These are phyloP conservation scores for Phytophthora cactorum DNA, from an alignment of 352 stramenopile species.

Conservation along the genomic window DNA sequence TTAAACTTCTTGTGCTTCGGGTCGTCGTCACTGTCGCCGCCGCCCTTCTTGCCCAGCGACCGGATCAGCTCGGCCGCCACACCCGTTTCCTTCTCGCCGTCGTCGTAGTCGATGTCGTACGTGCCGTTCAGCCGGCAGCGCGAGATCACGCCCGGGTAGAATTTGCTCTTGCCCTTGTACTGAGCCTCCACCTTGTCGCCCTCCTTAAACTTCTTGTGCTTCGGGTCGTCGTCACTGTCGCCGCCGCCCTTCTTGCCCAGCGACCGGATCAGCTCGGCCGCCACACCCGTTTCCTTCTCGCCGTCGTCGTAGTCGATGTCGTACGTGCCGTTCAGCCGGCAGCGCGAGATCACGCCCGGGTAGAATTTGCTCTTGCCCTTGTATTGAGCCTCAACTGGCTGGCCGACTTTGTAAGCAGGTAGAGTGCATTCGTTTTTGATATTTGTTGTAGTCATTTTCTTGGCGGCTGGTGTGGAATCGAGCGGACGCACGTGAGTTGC, in stretches of 20 bases:
- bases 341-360: conserved; percentile 65
- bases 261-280: conserved; percentile 43
- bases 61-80: conserved; percentile 27
- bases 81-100: conserved; percentile 30
- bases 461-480: not conserved
- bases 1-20: conserved; percentile 26
- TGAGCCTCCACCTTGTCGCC: conserved; percentile 60
- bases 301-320: conserved; percentile 86
- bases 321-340: conserved; percentile 71
- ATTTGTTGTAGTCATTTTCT: conserved; percentile 1
- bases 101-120: conserved; percentile 34
- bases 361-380: conserved; percentile 73
- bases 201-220: conserved; percentile 33
- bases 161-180: conserved; percentile 69
- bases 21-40: conserved; percentile 24
- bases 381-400: conserved; percentile 69
- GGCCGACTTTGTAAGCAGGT: conserved; percentile 42
- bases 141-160: conserved; percentile 64
- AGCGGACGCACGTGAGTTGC: conserved; percentile 8
- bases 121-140: conserved; percentile 38
- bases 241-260: conserved; percentile 23
- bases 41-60: conserved; percentile 20
- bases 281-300: conserved; percentile 67
- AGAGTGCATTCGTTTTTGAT: not conserved
- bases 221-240: conserved; percentile 28